Evolutionary conservation across 176 grass and related monocot genomes (phyloP).

Genomic region (Aegilops sharonensis): DNA sequence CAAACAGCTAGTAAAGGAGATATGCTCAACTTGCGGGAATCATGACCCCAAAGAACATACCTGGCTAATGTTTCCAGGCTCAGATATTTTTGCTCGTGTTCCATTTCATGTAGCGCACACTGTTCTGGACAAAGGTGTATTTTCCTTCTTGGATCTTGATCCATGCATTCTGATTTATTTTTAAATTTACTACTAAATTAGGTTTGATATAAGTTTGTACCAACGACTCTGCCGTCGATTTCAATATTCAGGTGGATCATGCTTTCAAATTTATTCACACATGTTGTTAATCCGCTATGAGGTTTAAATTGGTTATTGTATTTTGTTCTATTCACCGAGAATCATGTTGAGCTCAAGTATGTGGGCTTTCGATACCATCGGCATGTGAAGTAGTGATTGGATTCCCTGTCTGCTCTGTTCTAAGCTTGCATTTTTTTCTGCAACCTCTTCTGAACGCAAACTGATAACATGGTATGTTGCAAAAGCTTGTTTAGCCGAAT

Average conservation of each 20-base stretch:
- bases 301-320: not conserved
- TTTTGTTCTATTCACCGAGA: not conserved
- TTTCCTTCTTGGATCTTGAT: not conserved
- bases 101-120: conserved; percentile 87
- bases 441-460: not conserved
- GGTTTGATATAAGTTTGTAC: not conserved
- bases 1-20: conserved; percentile 65
- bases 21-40: conserved; percentile 72
- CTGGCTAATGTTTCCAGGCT: conserved; percentile 73
- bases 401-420: not conserved
- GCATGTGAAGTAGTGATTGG: not conserved
- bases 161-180: conserved; percentile 25
- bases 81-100: conserved; percentile 69
- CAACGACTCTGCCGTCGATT: not conserved
- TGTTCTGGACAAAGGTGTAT: conserved; percentile 79
- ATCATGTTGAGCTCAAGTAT: not conserved
- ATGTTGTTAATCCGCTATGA: not conserved
- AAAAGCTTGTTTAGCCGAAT: not conserved
- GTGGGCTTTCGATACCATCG: not conserved
- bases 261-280: not conserved
- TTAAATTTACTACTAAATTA: not conserved
- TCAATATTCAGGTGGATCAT: not conserved
- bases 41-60: conserved; percentile 65
- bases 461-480: not conserved
- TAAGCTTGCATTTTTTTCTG: not conserved